Evolutionary conservation across 306 rosid species (phyloP), one percentile per base, ranked within the genome.

Genomic region (Lathyrus oleraceus): DNA sequence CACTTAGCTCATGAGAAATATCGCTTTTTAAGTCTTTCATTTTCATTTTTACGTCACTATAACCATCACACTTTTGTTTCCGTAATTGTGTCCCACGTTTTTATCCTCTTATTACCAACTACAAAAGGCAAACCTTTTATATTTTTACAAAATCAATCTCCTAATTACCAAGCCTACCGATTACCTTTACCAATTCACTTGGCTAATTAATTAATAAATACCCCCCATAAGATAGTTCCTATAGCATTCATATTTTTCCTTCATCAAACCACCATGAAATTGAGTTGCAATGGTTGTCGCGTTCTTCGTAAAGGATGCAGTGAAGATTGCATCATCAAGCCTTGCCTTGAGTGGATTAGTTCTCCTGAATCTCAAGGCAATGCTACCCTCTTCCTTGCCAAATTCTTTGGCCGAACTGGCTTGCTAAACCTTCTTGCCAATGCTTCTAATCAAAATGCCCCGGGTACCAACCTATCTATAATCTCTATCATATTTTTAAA

Each of bases 251-350:
- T 5, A 6, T 25, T 32, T 1, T 6, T 5, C 9, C 38, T 32
- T 32, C 7, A 32, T 6, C 38, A 32, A 32, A 4, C 2, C 20
- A 77, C 38, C 71, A 86, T 85, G 87, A 81, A 83, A 70, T 40
- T 65, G 10, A 86, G 94, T 54, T 90, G 96, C 83, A 90, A 90
- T 62, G 96, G 96, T 6, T 90, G 94, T 58, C 85, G 96, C 5
- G 73, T 79, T 9, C 88, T 90, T 8, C 88, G 95, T 39, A 90
- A 84, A 78, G 95, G 90, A 0, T 88, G 95, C 68, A 56, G 48
- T 68, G 87, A 86, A 0, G 15, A 78, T 17, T 90, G 96, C 48
- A 45, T 52, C 68, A 81, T 90, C 16, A 76, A 81, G 21, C 90
- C 87, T 0, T 88, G 92, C 70, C 84, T 90, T 44, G 81, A 79